Conservation (phyloP, 2,329 filamentous ascomycete species). For the Epichloe typhina region DNA sequence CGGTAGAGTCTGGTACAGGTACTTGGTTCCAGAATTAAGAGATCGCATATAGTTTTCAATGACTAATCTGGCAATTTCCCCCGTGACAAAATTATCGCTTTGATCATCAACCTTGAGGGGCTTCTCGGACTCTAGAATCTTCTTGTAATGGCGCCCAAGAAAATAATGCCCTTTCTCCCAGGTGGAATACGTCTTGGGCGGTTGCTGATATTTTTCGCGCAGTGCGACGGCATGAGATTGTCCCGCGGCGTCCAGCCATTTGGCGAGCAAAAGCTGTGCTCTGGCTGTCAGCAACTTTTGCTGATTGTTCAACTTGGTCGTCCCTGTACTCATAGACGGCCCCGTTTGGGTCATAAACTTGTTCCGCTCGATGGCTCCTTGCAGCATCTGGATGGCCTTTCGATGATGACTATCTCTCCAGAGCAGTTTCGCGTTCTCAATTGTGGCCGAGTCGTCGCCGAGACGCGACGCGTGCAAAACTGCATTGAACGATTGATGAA, state of each 20-base stretch:
- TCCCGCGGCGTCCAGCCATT: slow-evolving; percentile 92
- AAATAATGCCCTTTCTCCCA: slow-evolving; percentile 99
- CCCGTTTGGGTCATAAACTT: slow-evolving; percentile 48
- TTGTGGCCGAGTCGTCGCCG: slow-evolving; percentile 75
- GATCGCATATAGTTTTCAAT: slow-evolving; percentile 90
- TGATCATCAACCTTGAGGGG: slow-evolving; percentile 63
- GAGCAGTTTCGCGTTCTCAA: slow-evolving; percentile 83
- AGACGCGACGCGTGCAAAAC: slow-evolving; percentile 78
- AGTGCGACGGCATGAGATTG: slow-evolving; percentile 77
- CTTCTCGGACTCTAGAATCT: slow-evolving; percentile 82
- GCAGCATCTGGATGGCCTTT: slow-evolving; percentile 85
- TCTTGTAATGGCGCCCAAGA: slow-evolving; percentile 93
- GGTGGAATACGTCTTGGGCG: slow-evolving; percentile 52
- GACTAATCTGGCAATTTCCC: slow-evolving; percentile 75
- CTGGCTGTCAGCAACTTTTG: slow-evolving; percentile 54
- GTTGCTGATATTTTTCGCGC: slow-evolving; percentile 67
- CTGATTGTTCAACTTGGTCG: slow-evolving; percentile 29
- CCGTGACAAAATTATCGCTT: slow-evolving; percentile 60
- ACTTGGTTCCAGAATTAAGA: slow-evolving; percentile 80
- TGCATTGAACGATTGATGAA: slow-evolving; percentile 83
- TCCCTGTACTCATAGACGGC: slow-evolving; percentile 20
- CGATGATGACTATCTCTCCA: slow-evolving; percentile 91
- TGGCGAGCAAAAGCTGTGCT: slow-evolving; percentile 79
- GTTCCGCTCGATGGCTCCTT: slow-evolving; percentile 71
- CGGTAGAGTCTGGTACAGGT: slow-evolving; percentile 87